phyloP scores from a whole-genome alignment of 2,329 filamentous ascomycete genomes.

The Lachnellula occidentalis region DNA sequence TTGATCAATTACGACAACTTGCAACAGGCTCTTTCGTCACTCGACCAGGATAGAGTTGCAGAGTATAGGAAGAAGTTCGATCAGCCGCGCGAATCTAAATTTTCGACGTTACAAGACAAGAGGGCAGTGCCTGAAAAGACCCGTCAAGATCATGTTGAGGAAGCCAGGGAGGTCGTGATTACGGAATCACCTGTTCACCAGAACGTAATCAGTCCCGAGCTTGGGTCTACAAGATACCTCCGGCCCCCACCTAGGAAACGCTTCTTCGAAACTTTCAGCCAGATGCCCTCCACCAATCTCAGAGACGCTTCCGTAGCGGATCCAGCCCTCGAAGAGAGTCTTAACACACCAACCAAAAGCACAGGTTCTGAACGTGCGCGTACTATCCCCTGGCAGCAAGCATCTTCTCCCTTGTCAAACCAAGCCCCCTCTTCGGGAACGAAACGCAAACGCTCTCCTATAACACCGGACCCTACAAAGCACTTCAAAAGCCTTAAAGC shows the following conservation, averaged over 20 bases:
- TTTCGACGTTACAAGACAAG: neutral
- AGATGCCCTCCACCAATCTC: neutral
- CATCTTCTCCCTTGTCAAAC: neutral
- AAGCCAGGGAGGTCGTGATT: neutral
- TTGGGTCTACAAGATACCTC: neutral
- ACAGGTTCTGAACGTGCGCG: neutral
- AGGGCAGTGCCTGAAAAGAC: neutral
- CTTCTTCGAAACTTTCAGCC: slow-evolving; percentile 11
- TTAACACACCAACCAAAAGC: neutral
- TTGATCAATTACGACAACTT: slow-evolving; percentile 20
- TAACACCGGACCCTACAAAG: neutral
- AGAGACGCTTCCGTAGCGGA: neutral
- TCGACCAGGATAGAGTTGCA: slow-evolving; percentile 9
- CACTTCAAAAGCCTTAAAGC: neutral
- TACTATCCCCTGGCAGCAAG: neutral
- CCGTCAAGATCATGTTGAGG: neutral
- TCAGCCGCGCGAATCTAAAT: neutral
- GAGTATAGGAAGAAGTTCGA: slow-evolving; percentile 2
- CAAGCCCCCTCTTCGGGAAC: neutral
- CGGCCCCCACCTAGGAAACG: neutral
- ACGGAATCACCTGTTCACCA: neutral
- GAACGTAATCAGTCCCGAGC: neutral
- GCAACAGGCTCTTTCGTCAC: slow-evolving; percentile 8
- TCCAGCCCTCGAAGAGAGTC: neutral
- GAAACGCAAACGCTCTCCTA: neutral